Evolutionary conservation across 2,329 filamentous ascomycete species (phyloP), one percentile per base, ranked within the genome.

Genomic region (Aspergillus sp.): DNA sequence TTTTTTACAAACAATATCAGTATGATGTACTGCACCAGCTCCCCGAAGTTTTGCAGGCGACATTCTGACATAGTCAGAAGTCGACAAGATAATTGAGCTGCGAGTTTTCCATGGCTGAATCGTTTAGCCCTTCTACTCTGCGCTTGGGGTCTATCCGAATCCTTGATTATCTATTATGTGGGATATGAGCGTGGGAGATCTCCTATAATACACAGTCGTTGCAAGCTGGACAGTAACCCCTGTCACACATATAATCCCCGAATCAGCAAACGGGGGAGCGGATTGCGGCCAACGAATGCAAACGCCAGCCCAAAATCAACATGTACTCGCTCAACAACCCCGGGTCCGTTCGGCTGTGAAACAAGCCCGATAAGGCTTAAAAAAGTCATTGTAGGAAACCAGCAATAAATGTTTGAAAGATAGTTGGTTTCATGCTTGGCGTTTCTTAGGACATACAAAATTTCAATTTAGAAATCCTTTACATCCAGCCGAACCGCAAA

Each of bases 391-490:
- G 24, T n/a, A 27, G 20, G 30, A 41, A 56, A 42, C 4, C 24
- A 13, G 15, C 34, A 40, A 44, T 37, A 17, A 40, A n/a, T 30
- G 22, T 34, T 15, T 15, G 37, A 45, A 49, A 24, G 9, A 22
- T 41, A 47, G 27, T 30, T 8, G 37, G 41, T 27, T 20, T 27
- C 33, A 40, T 8, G 7, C 17, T 37, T 17, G 34, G 27, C 41
- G 45, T 37, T 40, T 47, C n/a, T 22, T 30, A 24, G n/a, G 22
- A 20, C 27, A 34, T n/a, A 33, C 27, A 41, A 20, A 40, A 45
- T 46, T 63, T 85, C 83, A 99, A 79, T 99, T 99, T 77, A 99
- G 90, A 81, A 98, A 99, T 63, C 95, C 95, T 82, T 99, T 99
- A 82, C 95, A 99, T 48, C 91, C 92, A 30, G 93, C 87, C 44